A percentile compares a stretch with the other conserved stretches of the same genome.
Conservation (phyloP, 108 stramenopile species). For the Pseudonitzschia pungens region DNA sequence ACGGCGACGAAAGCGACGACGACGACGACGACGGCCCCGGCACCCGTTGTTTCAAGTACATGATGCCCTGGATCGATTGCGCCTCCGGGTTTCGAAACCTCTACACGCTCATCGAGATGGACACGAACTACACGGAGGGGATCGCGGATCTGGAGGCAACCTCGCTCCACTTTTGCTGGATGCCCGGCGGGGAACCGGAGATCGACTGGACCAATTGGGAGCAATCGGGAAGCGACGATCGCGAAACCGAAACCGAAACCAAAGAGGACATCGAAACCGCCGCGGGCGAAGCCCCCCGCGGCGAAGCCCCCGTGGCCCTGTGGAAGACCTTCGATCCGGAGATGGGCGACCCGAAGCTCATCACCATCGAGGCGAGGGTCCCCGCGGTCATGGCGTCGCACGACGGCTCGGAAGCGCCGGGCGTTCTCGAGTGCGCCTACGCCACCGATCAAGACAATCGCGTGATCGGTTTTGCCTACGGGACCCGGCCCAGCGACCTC, state of each 20-base stretch:
- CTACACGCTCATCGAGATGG: constrained; percentile 59
- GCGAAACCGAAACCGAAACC: no score
- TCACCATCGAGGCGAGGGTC: constrained; percentile 43
- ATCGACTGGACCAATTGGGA: constrained; percentile 46
- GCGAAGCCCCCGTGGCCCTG: constrained; percentile 2
- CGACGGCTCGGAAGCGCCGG: constrained; percentile 10
- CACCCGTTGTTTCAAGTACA: constrained; percentile 62
- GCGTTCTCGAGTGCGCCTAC: constrained; percentile 75
- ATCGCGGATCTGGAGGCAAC: constrained; percentile 7
- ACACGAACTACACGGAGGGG: constrained; percentile 53
- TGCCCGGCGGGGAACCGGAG: constrained; percentile 16
- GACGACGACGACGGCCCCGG: constrained; percentile 14
- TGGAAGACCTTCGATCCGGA: constrained; percentile 39
- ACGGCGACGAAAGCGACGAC: constrained; percentile 19
- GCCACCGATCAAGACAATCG: constrained; percentile 72
- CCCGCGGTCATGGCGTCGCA: constrained; percentile 22
- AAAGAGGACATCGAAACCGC: background rate
- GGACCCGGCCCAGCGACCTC: constrained; percentile 37
- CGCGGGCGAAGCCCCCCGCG: no score
- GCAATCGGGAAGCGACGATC: background rate
- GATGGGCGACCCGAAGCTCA: constrained; percentile 52
- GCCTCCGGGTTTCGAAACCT: constrained; percentile 64
- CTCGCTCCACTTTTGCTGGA: constrained; percentile 20
- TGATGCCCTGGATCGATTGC: constrained; percentile 78
- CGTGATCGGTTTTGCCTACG: constrained; percentile 71